Evolutionary conservation across 2,329 filamentous ascomycete species (phyloP), one percentile per base, ranked within the genome.

Genomic region (Exserohilum rostratum): DNA sequence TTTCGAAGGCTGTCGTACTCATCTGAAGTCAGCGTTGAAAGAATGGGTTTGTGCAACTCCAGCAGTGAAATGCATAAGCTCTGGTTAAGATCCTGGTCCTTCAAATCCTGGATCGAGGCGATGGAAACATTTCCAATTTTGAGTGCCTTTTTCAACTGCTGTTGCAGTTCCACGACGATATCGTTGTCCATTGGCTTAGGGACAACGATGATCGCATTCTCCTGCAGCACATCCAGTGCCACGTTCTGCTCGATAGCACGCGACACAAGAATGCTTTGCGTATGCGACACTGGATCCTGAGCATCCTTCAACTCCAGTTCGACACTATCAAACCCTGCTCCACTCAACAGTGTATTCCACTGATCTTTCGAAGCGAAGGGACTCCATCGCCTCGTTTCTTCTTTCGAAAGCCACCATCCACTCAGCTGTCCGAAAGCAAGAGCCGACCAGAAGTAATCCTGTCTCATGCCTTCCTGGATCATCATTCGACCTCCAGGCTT

Each of bases 341-440:
- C 43, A 2, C 13, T 25, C 30, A 46, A n/a, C 3, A 46, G n/a
- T n/a, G n/a, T 29, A 7, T 6, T 13, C 43, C 43, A 46, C 12
- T 46, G 30, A 1, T 46, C 30, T 27, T 46, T 46, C n/a, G 43
- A 46, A 5, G 43, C 43, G 9, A 46, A 46, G 4, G 43, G 43
- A 17, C 43, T 46, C 43, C 43, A 46, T 7, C 31, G 31, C 20
- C 43, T 35, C 18, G 18, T 46, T 20, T 46, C 43, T n/a, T 35
- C 43, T 46, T 46, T 46, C 31, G 43, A 46, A 3, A 46, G 15
- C 43, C 43, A 46, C 43, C 43, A 46, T 13, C 43, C 43, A 34
- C 43, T 46, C 20, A 46, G 4, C 43, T 46, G 43, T 13, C 43
- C 43, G 10, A 46, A 46, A 27, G 43, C 43, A 3, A 46, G 20